Conservation (phyloP, 768 basidiomycete genomes). For the Cubamyces sp. region DNA sequence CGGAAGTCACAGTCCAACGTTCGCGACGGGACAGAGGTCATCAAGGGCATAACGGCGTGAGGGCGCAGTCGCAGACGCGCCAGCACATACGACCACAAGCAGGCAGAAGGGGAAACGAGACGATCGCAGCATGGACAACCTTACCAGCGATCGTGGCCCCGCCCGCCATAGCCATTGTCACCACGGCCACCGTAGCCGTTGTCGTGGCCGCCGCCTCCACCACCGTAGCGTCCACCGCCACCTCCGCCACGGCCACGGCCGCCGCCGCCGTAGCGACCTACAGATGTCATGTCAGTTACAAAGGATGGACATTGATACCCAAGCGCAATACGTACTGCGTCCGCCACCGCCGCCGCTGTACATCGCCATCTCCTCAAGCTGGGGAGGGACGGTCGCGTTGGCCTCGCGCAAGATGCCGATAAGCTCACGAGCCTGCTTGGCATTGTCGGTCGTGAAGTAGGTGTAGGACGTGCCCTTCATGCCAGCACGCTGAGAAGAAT, state of each 20-base stretch:
- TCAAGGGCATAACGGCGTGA: constrained; percentile 5
- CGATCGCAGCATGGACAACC: not conserved
- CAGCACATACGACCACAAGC: not conserved
- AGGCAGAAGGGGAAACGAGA: not conserved
- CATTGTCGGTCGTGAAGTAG: constrained; percentile 96
- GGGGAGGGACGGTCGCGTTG: constrained; percentile 82
- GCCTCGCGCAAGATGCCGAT: constrained; percentile 85
- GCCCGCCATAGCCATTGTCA: constrained; percentile 41
- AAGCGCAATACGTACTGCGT: constrained; percentile 51
- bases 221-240: constrained; percentile 49
- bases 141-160: constrained; percentile 39
- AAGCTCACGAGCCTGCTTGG: constrained; percentile 92
- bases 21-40: not conserved
- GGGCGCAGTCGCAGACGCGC: constrained; percentile 1
- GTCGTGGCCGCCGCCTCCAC: constrained; percentile 45
- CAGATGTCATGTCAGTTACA: constrained; percentile 13
- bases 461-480: constrained; percentile 92
- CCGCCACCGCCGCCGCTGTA: constrained; percentile 83
- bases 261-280: constrained; percentile 65
- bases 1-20: constrained; percentile 12
- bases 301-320: not conserved
- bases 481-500: constrained; percentile 71
- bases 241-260: constrained; percentile 42
- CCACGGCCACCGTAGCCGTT: constrained; percentile 2
- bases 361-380: constrained; percentile 91